phyloP scores from a whole-genome alignment of 345 rosid species.

The Euphorbia tirucalli region DNA sequence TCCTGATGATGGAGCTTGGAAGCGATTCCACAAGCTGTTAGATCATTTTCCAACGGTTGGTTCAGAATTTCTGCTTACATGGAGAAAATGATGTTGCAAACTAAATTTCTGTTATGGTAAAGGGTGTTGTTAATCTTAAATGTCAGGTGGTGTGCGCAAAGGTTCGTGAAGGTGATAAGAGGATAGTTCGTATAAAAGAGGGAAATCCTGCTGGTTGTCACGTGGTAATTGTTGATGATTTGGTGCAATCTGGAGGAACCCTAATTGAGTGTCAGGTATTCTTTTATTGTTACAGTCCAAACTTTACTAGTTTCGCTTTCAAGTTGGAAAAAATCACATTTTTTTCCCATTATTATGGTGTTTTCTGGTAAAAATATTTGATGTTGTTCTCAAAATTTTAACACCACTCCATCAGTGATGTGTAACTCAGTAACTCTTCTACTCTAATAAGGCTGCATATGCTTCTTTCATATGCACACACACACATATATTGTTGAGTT shows the following conservation, averaged over 20 bases:
- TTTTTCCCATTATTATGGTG: not conserved
- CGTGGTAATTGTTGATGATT: constrained; percentile 92
- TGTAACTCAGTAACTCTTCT: no score
- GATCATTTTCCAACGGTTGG: constrained; percentile 79
- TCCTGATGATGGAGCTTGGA: constrained; percentile 99
- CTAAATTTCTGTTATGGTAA: constrained; percentile 7
- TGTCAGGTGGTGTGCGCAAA: constrained; percentile 88
- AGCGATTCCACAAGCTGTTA: constrained; percentile 91
- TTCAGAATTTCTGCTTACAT: constrained; percentile 14
- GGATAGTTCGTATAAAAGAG: constrained; percentile 87
- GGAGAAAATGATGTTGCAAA: not conserved
- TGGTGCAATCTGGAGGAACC: constrained; percentile 98
- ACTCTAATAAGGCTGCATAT: not conserved
- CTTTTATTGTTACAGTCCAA: not conserved
- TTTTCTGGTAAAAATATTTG: not conserved
- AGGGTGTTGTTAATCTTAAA: constrained; percentile 25
- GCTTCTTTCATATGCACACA: no score
- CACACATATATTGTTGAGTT: not conserved
- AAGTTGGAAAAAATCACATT: not conserved
- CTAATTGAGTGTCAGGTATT: constrained; percentile 96
- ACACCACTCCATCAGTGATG: no score
- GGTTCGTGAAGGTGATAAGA: constrained; percentile 93
- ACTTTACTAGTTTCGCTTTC: not conserved
- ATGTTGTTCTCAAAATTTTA: no score
- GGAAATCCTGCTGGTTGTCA: constrained; percentile 89